These are phyloP conservation scores for Phytophthora rubi DNA, from an alignment of 352 stramenopile species.

Conservation along the genomic window DNA sequence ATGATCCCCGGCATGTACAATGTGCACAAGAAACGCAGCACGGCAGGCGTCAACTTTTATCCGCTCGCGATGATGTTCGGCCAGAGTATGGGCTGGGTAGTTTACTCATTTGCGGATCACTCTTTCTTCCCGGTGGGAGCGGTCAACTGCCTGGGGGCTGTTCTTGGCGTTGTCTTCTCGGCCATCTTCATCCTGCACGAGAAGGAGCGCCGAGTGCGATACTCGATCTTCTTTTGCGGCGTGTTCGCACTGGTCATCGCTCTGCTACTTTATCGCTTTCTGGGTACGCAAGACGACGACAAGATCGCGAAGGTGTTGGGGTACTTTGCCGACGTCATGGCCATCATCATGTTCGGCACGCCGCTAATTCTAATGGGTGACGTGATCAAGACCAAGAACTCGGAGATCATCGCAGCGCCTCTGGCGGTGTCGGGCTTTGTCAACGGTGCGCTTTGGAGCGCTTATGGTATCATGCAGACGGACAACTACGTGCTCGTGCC, in stretches of 20 bases:
- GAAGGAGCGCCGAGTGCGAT: constrained; percentile 33
- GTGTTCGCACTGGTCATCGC: constrained; percentile 28
- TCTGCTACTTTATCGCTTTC: constrained; percentile 30
- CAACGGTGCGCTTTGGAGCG: constrained; percentile 35
- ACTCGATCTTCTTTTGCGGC: constrained; percentile 21
- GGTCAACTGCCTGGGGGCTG: constrained; percentile 36
- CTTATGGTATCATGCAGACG: constrained; percentile 36
- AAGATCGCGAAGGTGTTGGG: constrained; percentile 29
- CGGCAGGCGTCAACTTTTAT: constrained; percentile 30
- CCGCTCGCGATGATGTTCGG: constrained; percentile 38
- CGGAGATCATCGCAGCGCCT: constrained; percentile 33
- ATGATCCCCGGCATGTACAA: constrained; percentile 35
- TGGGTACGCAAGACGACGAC: constrained; percentile 25
- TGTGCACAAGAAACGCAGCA: constrained; percentile 30
- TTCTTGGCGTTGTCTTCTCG: constrained; percentile 32
- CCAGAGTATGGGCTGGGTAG: constrained; percentile 38
- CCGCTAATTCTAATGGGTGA: constrained; percentile 33
- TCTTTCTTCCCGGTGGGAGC: constrained; percentile 34
- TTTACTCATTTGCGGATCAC: constrained; percentile 32
- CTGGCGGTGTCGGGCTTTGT: constrained; percentile 36
- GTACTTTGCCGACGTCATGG: constrained; percentile 35
- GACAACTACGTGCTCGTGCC: constrained; percentile 42
- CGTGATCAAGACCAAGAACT: constrained; percentile 35
- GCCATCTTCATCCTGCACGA: constrained; percentile 32
- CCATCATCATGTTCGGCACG: constrained; percentile 36